These are phyloP conservation scores for Penicillium sp. DNA, from an alignment of 2,329 filamentous ascomycete species.

Conservation along the genomic window DNA sequence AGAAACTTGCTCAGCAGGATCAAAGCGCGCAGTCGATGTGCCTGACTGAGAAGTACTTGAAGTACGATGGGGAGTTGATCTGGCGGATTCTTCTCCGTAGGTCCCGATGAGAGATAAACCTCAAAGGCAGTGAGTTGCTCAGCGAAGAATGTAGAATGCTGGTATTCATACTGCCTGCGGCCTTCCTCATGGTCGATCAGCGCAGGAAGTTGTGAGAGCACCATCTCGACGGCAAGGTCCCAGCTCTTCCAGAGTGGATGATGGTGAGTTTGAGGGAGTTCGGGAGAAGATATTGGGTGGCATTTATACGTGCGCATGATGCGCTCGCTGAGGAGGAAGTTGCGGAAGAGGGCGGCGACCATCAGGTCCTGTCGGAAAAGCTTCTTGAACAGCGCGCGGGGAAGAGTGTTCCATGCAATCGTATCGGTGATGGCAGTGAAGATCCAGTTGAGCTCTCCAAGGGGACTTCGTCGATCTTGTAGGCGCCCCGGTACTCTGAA, in stretches of 20 bases:
- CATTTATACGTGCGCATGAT: conserved; percentile 97
- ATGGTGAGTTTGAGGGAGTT: conserved; percentile 90
- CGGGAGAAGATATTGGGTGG: conserved; percentile 86
- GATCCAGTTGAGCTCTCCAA: conserved; percentile 98
- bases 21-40: conserved; percentile 84
- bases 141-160: conserved; percentile 93
- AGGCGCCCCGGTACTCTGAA: conserved; percentile 87
- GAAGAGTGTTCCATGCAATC: conserved; percentile 95
- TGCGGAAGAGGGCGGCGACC: conserved; percentile 96
- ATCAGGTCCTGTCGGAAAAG: conserved; percentile 96
- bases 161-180: conserved; percentile 79
- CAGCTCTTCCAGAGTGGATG: conserved; percentile 96
- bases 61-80: conserved; percentile 95
- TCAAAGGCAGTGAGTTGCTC: conserved; percentile 97
- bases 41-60: conserved; percentile 92
- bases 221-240: conserved; percentile 96
- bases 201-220: conserved; percentile 81
- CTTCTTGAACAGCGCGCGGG: conserved; percentile 88
- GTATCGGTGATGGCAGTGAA: conserved; percentile 99
- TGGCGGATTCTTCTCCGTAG: conserved; percentile 79
- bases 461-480: conserved; percentile 86
- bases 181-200: conserved; percentile 74
- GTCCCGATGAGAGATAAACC: conserved; percentile 83
- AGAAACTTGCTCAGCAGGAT: conserved; percentile 91
- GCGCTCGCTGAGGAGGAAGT: conserved; percentile 89